A percentile compares a stretch with the other conserved stretches of the same genome.
Conservation (phyloP, 1,284 basidiomycete genomes). For the Baeospora myosura region DNA sequence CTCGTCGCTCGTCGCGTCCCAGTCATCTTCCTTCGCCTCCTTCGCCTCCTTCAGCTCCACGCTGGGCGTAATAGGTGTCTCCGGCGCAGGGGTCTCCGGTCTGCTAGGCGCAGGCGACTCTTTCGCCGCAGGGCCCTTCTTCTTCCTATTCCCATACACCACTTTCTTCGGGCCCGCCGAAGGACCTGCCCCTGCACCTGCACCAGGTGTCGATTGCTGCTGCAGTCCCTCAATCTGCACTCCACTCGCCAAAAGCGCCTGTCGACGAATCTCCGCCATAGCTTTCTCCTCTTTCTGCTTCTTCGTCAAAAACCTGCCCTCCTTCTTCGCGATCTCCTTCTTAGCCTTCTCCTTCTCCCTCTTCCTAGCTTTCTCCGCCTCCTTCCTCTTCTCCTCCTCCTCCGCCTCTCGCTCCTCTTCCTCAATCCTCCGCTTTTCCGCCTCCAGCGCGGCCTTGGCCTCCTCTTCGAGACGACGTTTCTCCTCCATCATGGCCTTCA, state of each 20-base stretch:
- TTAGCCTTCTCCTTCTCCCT: slow-evolving; percentile 93
- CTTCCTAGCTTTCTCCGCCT: slow-evolving; percentile 78
- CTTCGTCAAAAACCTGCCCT: slow-evolving; percentile 85
- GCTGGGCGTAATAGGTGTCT: slow-evolving; percentile 45
- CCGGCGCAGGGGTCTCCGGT: slow-evolving; percentile 43
- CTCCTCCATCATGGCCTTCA: slow-evolving; percentile 84
- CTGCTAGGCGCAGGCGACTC: slow-evolving; percentile 42
- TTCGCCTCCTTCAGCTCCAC: slow-evolving; percentile 15
- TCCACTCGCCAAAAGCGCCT: slow-evolving; percentile 86
- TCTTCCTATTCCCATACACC: slow-evolving; percentile 81
- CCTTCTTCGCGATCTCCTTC: slow-evolving; percentile 80
- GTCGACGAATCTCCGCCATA: slow-evolving; percentile 84
- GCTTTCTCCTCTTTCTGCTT: slow-evolving; percentile 95
- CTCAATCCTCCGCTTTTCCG: slow-evolving; percentile 71
- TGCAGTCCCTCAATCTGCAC: slow-evolving; percentile 88
- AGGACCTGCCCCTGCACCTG: slow-evolving; percentile 22
- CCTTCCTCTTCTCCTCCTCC: slow-evolving; percentile 70
- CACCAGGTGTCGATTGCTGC: slow-evolving; percentile 45
- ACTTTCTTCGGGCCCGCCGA: slow-evolving; percentile 55
- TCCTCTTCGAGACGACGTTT: slow-evolving; percentile 85
- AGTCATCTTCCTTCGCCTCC: slow-evolving; percentile 66
- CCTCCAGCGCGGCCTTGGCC: slow-evolving; percentile 57
- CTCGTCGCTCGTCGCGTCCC: slow-evolving; percentile 73
- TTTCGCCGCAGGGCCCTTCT: slow-evolving; percentile 49
- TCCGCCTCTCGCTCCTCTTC: slow-evolving; percentile 75